Evolutionary conservation across 768 basidiomycete species (phyloP).

Genomic region (Mycena rosella): DNA sequence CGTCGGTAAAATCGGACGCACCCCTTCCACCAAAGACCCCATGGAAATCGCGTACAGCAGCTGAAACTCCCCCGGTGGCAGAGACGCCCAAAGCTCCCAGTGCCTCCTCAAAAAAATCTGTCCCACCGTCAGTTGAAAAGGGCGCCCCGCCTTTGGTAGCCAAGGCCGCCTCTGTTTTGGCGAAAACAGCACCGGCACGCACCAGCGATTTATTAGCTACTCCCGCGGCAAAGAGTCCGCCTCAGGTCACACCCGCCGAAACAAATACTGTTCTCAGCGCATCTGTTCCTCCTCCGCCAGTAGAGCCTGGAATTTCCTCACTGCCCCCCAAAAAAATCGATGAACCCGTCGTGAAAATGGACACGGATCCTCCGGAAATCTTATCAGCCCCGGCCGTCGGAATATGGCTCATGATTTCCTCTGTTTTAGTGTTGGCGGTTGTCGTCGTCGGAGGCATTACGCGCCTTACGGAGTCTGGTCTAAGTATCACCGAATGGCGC

Average conservation of each 20-base stretch:
- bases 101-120: conserved; percentile 15
- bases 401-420: conserved; percentile 88
- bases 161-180: conserved; percentile 29
- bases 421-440: conserved; percentile 89
- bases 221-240: conserved; percentile 27
- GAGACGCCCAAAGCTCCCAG: neutral
- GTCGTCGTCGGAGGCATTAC: conserved; percentile 97
- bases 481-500: conserved; percentile 98
- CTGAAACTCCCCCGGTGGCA: neutral
- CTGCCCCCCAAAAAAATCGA: conserved; percentile 26
- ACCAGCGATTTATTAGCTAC: neutral
- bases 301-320: conserved; percentile 11
- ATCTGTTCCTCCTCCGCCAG: conserved; percentile 19
- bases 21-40: conserved; percentile 16
- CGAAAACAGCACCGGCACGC: conserved; percentile 13
- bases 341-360: neutral
- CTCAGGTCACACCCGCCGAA: conserved; percentile 15
- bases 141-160: conserved; percentile 26
- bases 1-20: conserved; percentile 33
- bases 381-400: conserved; percentile 79
- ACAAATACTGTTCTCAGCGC: conserved; percentile 8
- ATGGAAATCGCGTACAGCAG: neutral
- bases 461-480: conserved; percentile 95
- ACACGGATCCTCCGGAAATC: conserved; percentile 19
- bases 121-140: conserved; percentile 25